Evolutionary conservation across 768 basidiomycete genomes (phyloP).

Genomic region (Paxillus involutus): DNA sequence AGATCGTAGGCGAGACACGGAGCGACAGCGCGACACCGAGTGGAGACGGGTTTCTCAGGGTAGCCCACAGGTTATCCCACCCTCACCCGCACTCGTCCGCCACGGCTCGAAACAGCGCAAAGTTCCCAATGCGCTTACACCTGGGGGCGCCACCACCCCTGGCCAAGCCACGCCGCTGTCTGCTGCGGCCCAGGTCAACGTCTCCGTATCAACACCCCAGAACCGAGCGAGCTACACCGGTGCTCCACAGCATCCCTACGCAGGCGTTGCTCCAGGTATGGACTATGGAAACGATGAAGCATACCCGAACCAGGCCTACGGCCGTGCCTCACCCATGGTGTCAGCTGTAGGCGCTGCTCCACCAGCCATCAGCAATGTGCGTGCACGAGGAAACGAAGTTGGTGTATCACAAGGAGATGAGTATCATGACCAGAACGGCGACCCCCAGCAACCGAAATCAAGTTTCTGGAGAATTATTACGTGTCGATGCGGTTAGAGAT

Average conservation of each 20-base stretch:
- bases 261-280: slow-evolving; percentile 56
- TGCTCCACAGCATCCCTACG: slow-evolving; percentile 66
- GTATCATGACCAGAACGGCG: slow-evolving; percentile 55
- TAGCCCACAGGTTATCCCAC: slow-evolving; percentile 57
- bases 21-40: slow-evolving; percentile 54
- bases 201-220: slow-evolving; percentile 60
- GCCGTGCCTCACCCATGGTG: slow-evolving; percentile 83
- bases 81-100: slow-evolving; percentile 78
- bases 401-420: slow-evolving; percentile 63
- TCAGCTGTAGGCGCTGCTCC: slow-evolving; percentile 65
- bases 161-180: slow-evolving; percentile 72
- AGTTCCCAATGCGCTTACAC: slow-evolving; percentile 57
- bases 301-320: slow-evolving; percentile 62
- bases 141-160: slow-evolving; percentile 43
- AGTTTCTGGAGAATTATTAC: slow-evolving; percentile 69
- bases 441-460: slow-evolving; percentile 52
- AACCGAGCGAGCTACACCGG: slow-evolving; percentile 44
- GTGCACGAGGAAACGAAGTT: slow-evolving; percentile 67
- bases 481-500: slow-evolving; percentile 67
- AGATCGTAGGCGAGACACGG: slow-evolving; percentile 60
- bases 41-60: slow-evolving; percentile 63
- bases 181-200: slow-evolving; percentile 70
- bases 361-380: slow-evolving; percentile 70
- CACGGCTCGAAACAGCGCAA: slow-evolving; percentile 73
- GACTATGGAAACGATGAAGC: slow-evolving; percentile 63